A percentile compares a stretch with the other conserved stretches of the same genome.
Conservation (phyloP, 2,329 filamentous ascomycete genomes). For the Diaporthe longicolla region DNA sequence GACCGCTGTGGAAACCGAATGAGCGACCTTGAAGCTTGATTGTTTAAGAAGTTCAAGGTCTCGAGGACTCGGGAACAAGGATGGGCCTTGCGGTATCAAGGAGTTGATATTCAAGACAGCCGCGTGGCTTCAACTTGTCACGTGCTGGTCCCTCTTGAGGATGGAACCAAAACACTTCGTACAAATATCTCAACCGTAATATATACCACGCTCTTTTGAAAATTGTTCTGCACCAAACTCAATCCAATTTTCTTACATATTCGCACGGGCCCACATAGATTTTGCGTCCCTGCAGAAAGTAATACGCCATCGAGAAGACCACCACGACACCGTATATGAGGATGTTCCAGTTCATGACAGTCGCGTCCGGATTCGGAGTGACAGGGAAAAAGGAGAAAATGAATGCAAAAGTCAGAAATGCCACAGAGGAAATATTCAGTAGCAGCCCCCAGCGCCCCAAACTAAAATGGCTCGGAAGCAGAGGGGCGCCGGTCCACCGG, state of each 20-base stretch:
- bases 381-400: slow-evolving; percentile 42
- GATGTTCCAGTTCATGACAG: slow-evolving; percentile 42
- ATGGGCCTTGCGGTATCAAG: not conserved
- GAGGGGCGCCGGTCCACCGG: slow-evolving; percentile 51
- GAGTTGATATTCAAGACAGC: not conserved
- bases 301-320: slow-evolving; percentile 33
- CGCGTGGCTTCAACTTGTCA: not conserved
- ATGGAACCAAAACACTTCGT: not conserved
- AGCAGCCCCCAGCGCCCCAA: slow-evolving; percentile 38
- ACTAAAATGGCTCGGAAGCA: slow-evolving; percentile 38
- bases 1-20: not conserved
- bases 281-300: slow-evolving; percentile 21
- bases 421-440: slow-evolving; percentile 37
- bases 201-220: not conserved
- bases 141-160: not conserved
- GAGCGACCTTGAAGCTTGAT: too few species aligned
- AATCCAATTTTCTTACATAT: slow-evolving; percentile 24
- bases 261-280: slow-evolving; percentile 14
- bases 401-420: slow-evolving; percentile 37
- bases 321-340: slow-evolving; percentile 40
- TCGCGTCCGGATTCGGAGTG: slow-evolving; percentile 11
- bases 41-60: too few species aligned
- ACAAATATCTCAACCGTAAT: not conserved
- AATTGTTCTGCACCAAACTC: not conserved
- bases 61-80: not conserved